Base-by-base conservation (phyloP, 2,329 filamentous ascomycete genomes). In the Exophiala mesophila region DNA sequence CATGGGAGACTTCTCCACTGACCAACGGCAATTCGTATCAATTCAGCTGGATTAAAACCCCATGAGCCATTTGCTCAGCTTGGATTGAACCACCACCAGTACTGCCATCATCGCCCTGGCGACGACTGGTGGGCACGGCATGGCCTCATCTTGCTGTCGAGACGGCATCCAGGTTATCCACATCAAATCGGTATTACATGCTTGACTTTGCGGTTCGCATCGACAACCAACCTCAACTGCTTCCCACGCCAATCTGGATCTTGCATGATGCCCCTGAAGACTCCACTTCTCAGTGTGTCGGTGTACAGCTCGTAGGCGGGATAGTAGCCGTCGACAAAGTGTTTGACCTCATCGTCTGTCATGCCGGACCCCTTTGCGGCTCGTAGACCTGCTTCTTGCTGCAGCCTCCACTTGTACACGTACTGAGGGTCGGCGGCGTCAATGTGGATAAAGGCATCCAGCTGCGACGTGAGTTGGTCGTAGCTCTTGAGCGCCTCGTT, bases 331-430 rank as follows among this genome's bases (percentile, higher is more conserved):
- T 83, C 75, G 12, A 86, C 85, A 62, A 95, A 95, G 34, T 74
- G 70, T 43, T 78, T 71, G 31, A 95, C 86, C 61, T 90, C 77
- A 42, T 87, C 82, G 54, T 86, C 82, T 1, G 78, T 83, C 89
- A 95, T 95, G 20, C 87, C 88, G 0, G 72, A 74, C 1, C 85
- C 87, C 52, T 76, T 83, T 16, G 72, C 65, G 5, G 69, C 69
- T 17, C 84, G 76, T 55, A 95, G 70, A 45, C 76, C 76, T 35
- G 76, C 74, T 65, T 95, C 88, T 65, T 94, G 87, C 66, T 95
- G 73, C 54, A 81, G 68, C 10, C 88, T 78, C 89, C 89, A 95
- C 48, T 75, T 76, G 57, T 95, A 95, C 39, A 94, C 89, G 58
- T 80, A 89, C 37, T 72, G 70, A 3, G 78, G 72, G 53, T 92